A percentile compares a stretch with the other conserved stretches of the same genome.
Conservation (phyloP, 257 asterid species). For the Voacanga thouarsii region DNA sequence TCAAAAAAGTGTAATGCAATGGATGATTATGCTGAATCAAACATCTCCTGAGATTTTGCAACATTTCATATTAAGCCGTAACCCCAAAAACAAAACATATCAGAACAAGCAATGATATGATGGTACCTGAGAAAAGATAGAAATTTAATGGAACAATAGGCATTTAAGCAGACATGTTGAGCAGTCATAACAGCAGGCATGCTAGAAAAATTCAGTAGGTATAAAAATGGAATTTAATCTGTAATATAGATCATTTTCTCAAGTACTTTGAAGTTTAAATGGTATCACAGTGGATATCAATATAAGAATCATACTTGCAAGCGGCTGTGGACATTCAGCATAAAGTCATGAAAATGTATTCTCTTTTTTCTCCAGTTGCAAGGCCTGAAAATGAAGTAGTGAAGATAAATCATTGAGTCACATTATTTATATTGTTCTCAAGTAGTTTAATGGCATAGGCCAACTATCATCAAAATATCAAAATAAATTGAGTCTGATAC, state of each 20-base stretch:
- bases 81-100: background rate
- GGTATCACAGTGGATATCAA: background rate
- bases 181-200: background rate
- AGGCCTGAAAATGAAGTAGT: slow-evolving; percentile 52
- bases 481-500: slow-evolving; percentile 11
- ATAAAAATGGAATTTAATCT: background rate
- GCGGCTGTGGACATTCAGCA: slow-evolving; percentile 89
- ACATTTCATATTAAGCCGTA: background rate
- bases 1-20: background rate
- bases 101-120: background rate
- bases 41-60: background rate
- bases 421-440: background rate
- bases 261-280: slow-evolving; percentile 2
- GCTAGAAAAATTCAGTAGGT: background rate
- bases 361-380: slow-evolving; percentile 87
- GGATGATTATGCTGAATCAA: background rate
- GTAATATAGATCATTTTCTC: background rate
- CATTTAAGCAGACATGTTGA: background rate
- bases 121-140: background rate
- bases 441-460: background rate
- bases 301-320: slow-evolving; percentile 54
- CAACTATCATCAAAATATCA: background rate
- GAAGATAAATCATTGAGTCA: background rate
- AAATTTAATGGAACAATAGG: background rate
- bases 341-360: slow-evolving; percentile 94